Evolutionary conservation across 179 eudicot genomes (phyloP), one percentile per base, ranked within the genome.

Genomic region (Camellia oleifera): DNA sequence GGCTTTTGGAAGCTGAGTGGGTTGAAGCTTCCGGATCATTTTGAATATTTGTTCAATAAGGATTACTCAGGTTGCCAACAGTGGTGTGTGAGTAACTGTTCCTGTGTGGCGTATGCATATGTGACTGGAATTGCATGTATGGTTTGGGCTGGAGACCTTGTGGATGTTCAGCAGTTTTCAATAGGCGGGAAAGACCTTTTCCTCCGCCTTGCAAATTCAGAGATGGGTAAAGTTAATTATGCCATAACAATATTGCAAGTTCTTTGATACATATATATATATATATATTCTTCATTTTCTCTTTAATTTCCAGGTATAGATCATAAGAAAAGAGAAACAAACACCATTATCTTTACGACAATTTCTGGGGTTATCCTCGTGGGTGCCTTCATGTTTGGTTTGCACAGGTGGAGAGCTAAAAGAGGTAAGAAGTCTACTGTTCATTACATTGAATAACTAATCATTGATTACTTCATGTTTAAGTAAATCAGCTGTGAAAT

Each of bases 11-110:
- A 77, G 72, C 57, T 80, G 23, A 80, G 65, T 32, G 69, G 64
- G 74, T 42, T 85, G 83, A 85, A 85, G 61, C 75, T 85, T 13
- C 85, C 88, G 17, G 85, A 85, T 78, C 7, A 18, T 15, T 68
- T 69, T 69, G 54, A 46, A 5, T 77, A 67, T 46, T 74, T 82
- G 76, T 56, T 45, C 26, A n/a, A 23, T 15, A 52, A 46, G n/a
- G 69, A 74, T 77, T 8, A 48, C 40, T 20, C 42, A 13, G 82
- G 72, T 32, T 85, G 90, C 58, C 64, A 44, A 15, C 20, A 40
- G 6, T 75, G 77, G 83, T 88, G 90, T 74, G 79, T 77, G 53
- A 53, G 76, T 76, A 82, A 85, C 70, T 87, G 90, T 54, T 77
- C 84, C 0, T 88, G 90, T 66, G 58, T 14, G 50, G 90, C 88